Evolutionary conservation across 208 protist species (phyloP).

Genomic region (Leptomonas pyrrhocoris): DNA sequence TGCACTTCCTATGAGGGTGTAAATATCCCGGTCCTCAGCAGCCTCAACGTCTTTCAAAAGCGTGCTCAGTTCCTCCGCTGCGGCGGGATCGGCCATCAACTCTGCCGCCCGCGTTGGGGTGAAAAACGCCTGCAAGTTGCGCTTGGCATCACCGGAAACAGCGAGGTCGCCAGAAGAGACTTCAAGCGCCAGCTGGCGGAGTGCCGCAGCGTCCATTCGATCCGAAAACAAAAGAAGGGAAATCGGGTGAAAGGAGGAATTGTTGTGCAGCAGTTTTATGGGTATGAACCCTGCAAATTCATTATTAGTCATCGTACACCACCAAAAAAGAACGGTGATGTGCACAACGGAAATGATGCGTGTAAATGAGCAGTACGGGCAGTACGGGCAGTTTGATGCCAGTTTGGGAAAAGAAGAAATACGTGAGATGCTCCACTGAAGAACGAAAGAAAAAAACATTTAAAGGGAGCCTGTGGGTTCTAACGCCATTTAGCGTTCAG

Average conservation of each 20-base stretch:
- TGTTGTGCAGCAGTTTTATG: too few relatives aligned
- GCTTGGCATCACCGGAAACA: constrained; percentile 33
- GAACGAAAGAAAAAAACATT: too few relatives aligned
- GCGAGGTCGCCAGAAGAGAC: constrained; percentile 48
- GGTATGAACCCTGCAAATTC: too few relatives aligned
- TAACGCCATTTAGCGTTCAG: too few relatives aligned
- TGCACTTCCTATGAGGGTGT: constrained; percentile 35
- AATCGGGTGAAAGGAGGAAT: neutral
- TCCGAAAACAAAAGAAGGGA: neutral
- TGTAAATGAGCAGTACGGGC: too few relatives aligned
- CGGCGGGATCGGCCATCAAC: constrained; percentile 18
- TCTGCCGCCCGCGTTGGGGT: constrained; percentile 23
- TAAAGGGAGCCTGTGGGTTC: too few relatives aligned
- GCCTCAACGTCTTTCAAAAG: constrained; percentile 53
- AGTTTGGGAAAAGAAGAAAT: neutral
- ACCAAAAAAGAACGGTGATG: too few relatives aligned
- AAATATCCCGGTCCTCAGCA: constrained; percentile 55
- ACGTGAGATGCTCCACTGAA: neutral
- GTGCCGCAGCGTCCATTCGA: constrained; percentile 29
- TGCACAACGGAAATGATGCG: neutral
- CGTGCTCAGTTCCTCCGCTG: neutral
- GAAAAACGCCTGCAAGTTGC: constrained; percentile 30
- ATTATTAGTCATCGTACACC: too few relatives aligned
- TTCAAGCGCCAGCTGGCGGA: constrained; percentile 29
- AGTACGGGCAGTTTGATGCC: too few relatives aligned